Evolutionary conservation across 169 alveolate genomes (phyloP), one percentile per base, ranked within the genome.

Genomic region (Plasmodium gallinaceum): DNA sequence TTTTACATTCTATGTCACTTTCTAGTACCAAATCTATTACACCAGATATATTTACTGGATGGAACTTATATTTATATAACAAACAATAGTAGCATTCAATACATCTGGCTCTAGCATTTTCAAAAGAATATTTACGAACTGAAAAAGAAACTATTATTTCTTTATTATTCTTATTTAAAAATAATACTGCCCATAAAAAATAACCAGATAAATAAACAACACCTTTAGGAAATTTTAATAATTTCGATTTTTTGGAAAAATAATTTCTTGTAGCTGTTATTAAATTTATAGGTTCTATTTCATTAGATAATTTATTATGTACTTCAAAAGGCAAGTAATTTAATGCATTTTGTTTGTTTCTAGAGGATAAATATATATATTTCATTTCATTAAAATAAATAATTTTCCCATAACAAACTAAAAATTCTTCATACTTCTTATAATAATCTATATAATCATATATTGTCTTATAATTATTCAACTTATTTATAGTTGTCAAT

Each of bases 341-440:
- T 46, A 85, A 18, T 18, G 85, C 85, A 42, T 85, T 52, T 37
- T 61, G 72, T n/a, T 70, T 85, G 16, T 85, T 62, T 45, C 42
- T 10, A 12, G 75, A n/a, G 7, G 58, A 7, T 18, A 37, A 46
- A 69, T 69, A 70, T 85, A 85, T 39, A 61, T 54, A 39, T 26
- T 58, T 66, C 72, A 64, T 85, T 57, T 85, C 91, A 70, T 85
- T 69, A 18, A 85, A 70, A 61, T 85, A 85, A 20, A 85, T 37
- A 37, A 85, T 85, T 69, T 70, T 85, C 0, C 91, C 91, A 85
- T 85, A 85, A 57, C 91, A 85, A 24, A 85, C 22, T 57, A 85
- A 65, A 72, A 85, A 85, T 48, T 85, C 91, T 48, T 85, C 91
- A 69, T 69, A 85, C n/a, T 70, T 68, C n/a, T 85, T 69, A 57